Conservation (phyloP, 2,329 filamentous ascomycete species). For the Venturia carpophila region DNA sequence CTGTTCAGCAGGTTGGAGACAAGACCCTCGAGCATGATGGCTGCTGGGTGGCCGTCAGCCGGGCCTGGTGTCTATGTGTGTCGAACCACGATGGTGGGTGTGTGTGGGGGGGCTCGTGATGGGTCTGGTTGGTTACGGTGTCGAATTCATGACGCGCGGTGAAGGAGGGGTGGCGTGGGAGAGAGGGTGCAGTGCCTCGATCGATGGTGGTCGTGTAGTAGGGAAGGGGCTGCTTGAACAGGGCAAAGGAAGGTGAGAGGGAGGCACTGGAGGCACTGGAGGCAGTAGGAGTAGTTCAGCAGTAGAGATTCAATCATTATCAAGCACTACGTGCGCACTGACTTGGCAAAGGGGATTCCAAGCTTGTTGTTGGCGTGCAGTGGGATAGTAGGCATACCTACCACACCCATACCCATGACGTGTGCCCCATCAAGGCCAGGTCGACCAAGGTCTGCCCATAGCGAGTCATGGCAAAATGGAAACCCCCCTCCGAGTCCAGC, state of each 20-base stretch:
- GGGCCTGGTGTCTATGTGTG: slow-evolving; percentile 46
- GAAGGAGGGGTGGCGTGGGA: no score
- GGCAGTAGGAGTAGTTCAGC: not conserved
- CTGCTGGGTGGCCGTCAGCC: slow-evolving; percentile 59
- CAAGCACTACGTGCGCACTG: not conserved
- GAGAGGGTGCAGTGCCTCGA: not conserved
- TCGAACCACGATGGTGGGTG: not conserved
- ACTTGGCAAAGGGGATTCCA: not conserved
- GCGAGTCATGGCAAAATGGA: slow-evolving; percentile 3
- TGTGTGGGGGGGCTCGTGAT: not conserved
- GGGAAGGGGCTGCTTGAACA: not conserved
- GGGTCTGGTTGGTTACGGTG: not conserved
- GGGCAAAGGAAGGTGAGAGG: not conserved
- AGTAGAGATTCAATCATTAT: not conserved
- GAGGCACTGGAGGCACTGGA: no score
- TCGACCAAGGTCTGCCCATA: no score
- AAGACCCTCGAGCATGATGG: slow-evolving; percentile 89
- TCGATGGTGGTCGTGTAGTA: not conserved
- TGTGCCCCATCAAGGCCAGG: no score
- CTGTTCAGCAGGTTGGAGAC: slow-evolving; percentile 96
- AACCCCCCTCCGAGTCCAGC: no score
- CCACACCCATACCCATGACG: no score
- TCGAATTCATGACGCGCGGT: not conserved
- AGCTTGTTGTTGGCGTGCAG: not conserved
- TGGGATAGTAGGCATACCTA: no score